Base-by-base conservation (phyloP, 768 basidiomycete species). In the Amanita fuliginea region DNA sequence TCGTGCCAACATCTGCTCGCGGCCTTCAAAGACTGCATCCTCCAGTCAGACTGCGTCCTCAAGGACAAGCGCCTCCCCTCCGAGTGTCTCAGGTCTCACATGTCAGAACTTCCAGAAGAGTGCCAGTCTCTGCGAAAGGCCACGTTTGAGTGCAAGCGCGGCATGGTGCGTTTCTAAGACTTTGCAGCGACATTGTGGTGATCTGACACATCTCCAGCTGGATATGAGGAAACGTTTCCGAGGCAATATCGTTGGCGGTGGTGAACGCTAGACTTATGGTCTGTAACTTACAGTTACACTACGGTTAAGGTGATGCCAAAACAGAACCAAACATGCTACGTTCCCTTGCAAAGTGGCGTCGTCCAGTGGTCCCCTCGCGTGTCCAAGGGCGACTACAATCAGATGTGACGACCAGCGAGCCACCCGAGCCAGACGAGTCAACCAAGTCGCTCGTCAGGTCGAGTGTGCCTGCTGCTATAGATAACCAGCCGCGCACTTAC, bases 131-230 rank as follows among this genome's bases (percentile, higher is more conserved):
- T 95, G 48, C 74, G 92, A 46, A 81, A 79, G 63, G 87, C 88
- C 9, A 81, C 86, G 0, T 92, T 86, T 56, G 88, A 94, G 55
- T 95, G 92, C 68, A 95, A 95, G 64, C 75, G 89, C 51, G 87
- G 83, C 37, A 86, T 90, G 86, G 89, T 90, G 51, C 51, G 80
- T 70, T 30, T 30, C 19, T 36, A 3, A 24, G 5, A 24, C 11
- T n/a, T 26, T 46, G 28, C 3, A 22, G 13, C 11, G 7, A 44
- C 22, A 32, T 41, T 35, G 39, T 43, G 2, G 39, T 43, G 2
- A 21, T 42, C 18, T n/a, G 3, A 13, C 40, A 7, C 47, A 1
- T 40, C 10, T 34, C 22, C 45, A 90, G 86, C 65, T 90, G 57
- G 86, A 90, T 59, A 90, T 90, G 86, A 74, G 87, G 48, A 88